phyloP scores from a whole-genome alignment of 345 rosid species.

The Tarenaya hassleriana region DNA sequence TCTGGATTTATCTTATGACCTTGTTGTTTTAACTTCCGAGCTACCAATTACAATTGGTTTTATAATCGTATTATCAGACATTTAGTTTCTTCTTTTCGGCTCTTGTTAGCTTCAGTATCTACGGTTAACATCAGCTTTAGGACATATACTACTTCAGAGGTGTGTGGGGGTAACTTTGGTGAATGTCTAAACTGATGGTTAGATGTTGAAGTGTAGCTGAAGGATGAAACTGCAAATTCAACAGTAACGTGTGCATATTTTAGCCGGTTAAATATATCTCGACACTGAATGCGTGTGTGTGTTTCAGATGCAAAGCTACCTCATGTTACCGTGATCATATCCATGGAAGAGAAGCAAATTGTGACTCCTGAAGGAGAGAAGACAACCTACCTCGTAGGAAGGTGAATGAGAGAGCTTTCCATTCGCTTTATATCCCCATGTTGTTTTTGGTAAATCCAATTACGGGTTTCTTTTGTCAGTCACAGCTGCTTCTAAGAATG shows the following conservation, averaged over 20 bases:
- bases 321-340: slow-evolving; percentile 53
- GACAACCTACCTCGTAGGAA: slow-evolving; percentile 60
- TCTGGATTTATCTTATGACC: no score
- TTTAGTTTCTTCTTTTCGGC: background rate
- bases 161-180: no score
- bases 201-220: no score
- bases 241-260: no score
- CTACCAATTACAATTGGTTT: background rate
- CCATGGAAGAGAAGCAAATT: slow-evolving; percentile 47
- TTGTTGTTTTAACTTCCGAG: no score
- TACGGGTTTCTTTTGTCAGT: background rate
- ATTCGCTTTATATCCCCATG: background rate
- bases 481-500: slow-evolving; percentile 2
- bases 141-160: background rate
- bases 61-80: background rate
- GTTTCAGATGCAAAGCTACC: slow-evolving; percentile 77
- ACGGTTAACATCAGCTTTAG: background rate
- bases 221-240: no score
- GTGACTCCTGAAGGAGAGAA: slow-evolving; percentile 46
- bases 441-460: background rate
- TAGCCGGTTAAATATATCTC: slow-evolving; percentile 12
- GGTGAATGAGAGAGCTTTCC: slow-evolving; percentile 34
- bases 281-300: slow-evolving; percentile 5
- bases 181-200: no score
- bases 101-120: background rate